These are phyloP conservation scores for Arabidopsis suecica DNA, from an alignment of 345 rosid genomes.

Conservation along the genomic window DNA sequence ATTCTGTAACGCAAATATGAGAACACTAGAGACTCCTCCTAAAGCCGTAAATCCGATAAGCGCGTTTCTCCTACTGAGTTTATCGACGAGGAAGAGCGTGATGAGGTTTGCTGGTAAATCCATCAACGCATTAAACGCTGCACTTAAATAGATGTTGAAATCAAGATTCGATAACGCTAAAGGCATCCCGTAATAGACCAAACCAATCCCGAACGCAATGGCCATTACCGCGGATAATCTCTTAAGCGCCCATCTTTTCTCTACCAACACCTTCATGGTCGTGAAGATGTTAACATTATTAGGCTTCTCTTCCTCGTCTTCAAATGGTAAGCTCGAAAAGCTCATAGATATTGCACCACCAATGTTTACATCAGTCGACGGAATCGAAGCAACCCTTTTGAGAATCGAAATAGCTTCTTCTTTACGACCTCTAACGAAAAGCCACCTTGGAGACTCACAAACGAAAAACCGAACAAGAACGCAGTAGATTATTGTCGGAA, in stretches of 20 bases:
- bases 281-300: constrained; percentile 49
- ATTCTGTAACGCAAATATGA: constrained; percentile 45
- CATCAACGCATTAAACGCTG: constrained; percentile 64
- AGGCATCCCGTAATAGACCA: constrained; percentile 81
- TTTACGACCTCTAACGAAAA: constrained; percentile 53
- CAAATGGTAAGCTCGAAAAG: constrained; percentile 47
- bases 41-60: constrained; percentile 51
- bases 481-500: constrained; percentile 51
- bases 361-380: constrained; percentile 5
- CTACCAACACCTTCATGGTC: constrained; percentile 51
- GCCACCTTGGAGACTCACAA: constrained; percentile 66
- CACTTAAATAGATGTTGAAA: constrained; percentile 66
- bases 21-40: constrained; percentile 54
- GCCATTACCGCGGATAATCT: constrained; percentile 51
- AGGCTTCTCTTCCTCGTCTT: constrained; percentile 41
- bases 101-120: constrained; percentile 66
- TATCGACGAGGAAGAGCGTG: constrained; percentile 52
- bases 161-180: constrained; percentile 57
- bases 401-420: constrained; percentile 62
- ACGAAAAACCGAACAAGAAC: constrained; percentile 46
- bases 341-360: constrained; percentile 36
- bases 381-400: constrained; percentile 47
- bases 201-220: constrained; percentile 63
- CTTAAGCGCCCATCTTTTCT: constrained; percentile 59
- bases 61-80: constrained; percentile 51